These are phyloP conservation scores for Phytophthora cryptogea DNA, from an alignment of 352 stramenopile genomes.

Conservation along the genomic window DNA sequence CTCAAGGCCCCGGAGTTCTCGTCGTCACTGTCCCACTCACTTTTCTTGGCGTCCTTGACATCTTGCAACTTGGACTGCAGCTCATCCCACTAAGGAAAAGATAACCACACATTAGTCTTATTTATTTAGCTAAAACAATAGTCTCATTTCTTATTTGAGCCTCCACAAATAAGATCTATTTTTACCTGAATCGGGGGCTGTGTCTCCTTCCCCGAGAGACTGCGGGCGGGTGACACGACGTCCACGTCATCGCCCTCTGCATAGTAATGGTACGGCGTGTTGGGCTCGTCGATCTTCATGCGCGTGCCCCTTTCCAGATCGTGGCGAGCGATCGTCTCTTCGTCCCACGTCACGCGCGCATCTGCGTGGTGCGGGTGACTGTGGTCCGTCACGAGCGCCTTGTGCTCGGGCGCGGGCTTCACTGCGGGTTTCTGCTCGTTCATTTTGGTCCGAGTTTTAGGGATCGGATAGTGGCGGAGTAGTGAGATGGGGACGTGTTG, in stretches of 20 bases:
- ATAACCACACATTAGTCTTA: slow-evolving; percentile 4
- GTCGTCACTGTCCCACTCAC: slow-evolving; percentile 69
- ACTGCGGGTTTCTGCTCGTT: slow-evolving; percentile 19
- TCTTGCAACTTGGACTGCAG: slow-evolving; percentile 66
- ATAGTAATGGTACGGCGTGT: slow-evolving; percentile 92
- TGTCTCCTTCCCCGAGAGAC: slow-evolving; percentile 51
- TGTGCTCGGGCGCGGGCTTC: slow-evolving; percentile 20
- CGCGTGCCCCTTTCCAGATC: slow-evolving; percentile 91
- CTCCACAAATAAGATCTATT: not conserved
- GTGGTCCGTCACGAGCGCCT: slow-evolving; percentile 11
- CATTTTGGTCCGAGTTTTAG: not conserved
- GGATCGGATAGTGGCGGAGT: not conserved
- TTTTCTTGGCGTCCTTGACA: slow-evolving; percentile 53
- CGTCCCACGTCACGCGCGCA: slow-evolving; percentile 89
- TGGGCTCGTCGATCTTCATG: slow-evolving; percentile 94
- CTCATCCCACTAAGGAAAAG: slow-evolving; percentile 60
- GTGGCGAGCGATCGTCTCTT: slow-evolving; percentile 91
- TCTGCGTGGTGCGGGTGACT: slow-evolving; percentile 18
- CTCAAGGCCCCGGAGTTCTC: slow-evolving; percentile 27
- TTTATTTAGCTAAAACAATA: not conserved
- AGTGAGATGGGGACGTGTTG: not conserved
- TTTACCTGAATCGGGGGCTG: slow-evolving; percentile 49
- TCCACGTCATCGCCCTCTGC: slow-evolving; percentile 34
- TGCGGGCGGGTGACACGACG: slow-evolving; percentile 51
- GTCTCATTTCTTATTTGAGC: not conserved